Conservation (phyloP, 768 basidiomycete species). For the Guyanaporus albipodus region DNA sequence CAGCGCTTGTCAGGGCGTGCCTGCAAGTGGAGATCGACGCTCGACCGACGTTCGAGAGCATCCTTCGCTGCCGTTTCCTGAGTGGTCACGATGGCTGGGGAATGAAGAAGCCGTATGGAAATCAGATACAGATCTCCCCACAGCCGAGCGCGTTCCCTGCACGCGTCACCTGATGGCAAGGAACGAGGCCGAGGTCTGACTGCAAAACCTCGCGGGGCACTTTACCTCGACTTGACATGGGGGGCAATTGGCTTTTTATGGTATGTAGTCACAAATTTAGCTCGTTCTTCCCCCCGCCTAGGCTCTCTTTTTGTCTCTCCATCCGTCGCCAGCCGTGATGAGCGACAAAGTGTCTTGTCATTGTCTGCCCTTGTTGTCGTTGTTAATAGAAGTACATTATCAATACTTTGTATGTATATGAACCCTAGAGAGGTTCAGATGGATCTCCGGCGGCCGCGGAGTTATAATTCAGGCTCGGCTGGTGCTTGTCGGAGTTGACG, state of each 20-base stretch:
- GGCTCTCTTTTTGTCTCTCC: background rate
- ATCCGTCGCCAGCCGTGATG: no score
- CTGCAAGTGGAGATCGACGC: constrained; percentile 72
- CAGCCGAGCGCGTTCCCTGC: constrained; percentile 33
- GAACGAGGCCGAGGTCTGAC: constrained; percentile 12
- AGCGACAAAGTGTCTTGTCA: no score
- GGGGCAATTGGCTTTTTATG: constrained; percentile 2
- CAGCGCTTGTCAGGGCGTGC: constrained; percentile 79
- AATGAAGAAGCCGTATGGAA: constrained; percentile 31
- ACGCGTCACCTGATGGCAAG: constrained; percentile 21
- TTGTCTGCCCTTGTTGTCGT: constrained; percentile 2
- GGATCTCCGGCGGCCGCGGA: constrained; percentile 1
- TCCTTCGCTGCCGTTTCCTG: constrained; percentile 79
- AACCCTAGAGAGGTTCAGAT: no score
- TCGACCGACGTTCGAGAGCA: constrained; percentile 82
- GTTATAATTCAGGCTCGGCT: constrained; percentile 13
- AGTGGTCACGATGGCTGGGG: constrained; percentile 76
- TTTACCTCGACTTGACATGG: background rate
- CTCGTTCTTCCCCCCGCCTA: constrained; percentile 5
- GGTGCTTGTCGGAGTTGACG: constrained; percentile 41
- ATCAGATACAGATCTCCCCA: constrained; percentile 19
- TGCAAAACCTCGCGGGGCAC: background rate
- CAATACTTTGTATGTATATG: no score
- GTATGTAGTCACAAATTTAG: constrained; percentile 12
- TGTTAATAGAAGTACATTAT: background rate